phyloP scores from a whole-genome alignment of 345 rosid genomes.

The Combretum micranthum region DNA sequence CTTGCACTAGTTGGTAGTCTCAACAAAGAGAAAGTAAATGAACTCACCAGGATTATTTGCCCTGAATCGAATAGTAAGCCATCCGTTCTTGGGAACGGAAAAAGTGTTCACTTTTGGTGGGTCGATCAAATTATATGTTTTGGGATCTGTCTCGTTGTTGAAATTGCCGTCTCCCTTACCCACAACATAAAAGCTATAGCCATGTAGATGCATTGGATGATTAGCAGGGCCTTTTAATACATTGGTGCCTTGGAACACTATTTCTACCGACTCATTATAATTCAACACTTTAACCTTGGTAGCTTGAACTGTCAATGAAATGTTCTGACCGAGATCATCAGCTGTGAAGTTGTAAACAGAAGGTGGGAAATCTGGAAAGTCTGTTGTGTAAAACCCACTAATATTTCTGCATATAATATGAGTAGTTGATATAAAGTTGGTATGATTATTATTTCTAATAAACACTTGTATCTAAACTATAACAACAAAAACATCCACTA shows the following conservation, averaged over 20 bases:
- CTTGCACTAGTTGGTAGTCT: too few species aligned
- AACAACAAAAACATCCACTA: too few species aligned
- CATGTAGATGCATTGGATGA: slow-evolving; percentile 23
- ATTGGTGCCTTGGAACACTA: slow-evolving; percentile 20
- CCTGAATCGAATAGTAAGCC: slow-evolving; percentile 17
- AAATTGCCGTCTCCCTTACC: slow-evolving; percentile 13
- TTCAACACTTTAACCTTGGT: slow-evolving; percentile 18
- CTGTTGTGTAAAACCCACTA: slow-evolving; percentile 6
- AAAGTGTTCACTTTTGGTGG: slow-evolving; percentile 18
- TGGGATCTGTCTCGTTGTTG: slow-evolving; percentile 14
- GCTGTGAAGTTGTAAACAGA: slow-evolving; percentile 3
- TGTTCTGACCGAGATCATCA: background rate
- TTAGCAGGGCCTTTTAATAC: slow-evolving; percentile 6
- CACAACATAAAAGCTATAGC: slow-evolving; percentile 18
- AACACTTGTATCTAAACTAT: background rate
- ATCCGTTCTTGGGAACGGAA: slow-evolving; percentile 14
- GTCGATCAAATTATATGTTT: slow-evolving; percentile 14
- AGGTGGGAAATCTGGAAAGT: slow-evolving; percentile 9
- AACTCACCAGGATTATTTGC: slow-evolving; percentile 18
- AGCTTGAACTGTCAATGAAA: slow-evolving; percentile 3
- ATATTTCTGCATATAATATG: slow-evolving; percentile 8
- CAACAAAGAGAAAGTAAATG: background rate
- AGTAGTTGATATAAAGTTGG: background rate
- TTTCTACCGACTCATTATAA: slow-evolving; percentile 13
- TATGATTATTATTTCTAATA: background rate